Base-by-base conservation (phyloP, 352 stramenopile species). In the Phytopythium oedochilum region DNA sequence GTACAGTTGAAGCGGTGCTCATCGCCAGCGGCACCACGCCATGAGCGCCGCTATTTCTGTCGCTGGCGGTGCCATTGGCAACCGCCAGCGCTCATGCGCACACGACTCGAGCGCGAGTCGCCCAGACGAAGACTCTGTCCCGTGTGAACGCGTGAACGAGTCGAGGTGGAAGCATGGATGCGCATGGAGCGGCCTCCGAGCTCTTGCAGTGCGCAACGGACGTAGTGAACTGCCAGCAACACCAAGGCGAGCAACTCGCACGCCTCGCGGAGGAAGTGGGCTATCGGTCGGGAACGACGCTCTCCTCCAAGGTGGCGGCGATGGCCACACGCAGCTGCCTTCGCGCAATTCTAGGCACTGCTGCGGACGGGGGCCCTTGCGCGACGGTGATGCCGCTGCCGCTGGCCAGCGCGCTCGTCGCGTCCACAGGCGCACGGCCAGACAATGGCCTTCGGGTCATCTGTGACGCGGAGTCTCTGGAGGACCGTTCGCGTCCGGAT, bases 1-100 rank as follows among this genome's bases (percentile, higher is more conserved):
- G 46, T 53, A 53, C 46, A 53, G 44, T 50, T 50, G 44, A 36
- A 35, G 9, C 20, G 2, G 20, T n/a, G n/a, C n/a, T n/a, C n/a
- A n/a, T n/a, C n/a, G n/a, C n/a, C n/a, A n/a, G n/a, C n/a, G n/a
- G n/a, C n/a, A n/a, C n/a, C n/a, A n/a, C n/a, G n/a, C n/a, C n/a
- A n/a, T n/a, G 29, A 32, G 29, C 29, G 5, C 29, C 5, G 29
- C 29, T 32, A 32, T 32, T 32, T 9, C 29, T 9, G n/a, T n/a
- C n/a, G n/a, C n/a, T n/a, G n/a, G n/a, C n/a, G n/a, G n/a, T n/a
- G n/a, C n/a, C n/a, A n/a, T n/a, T n/a, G n/a, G n/a, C n/a, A n/a
- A n/a, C n/a, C n/a, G n/a, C n/a, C n/a, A n/a, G n/a, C n/a, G n/a
- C n/a, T n/a, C n/a, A n/a, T n/a, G n/a, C n/a, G n/a, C n/a, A n/a